Percentiles rank a stretch among this genome's conserved stretches.
Conservation (phyloP, 73 alveolate genomes). For the Diophrys sp. region DNA sequence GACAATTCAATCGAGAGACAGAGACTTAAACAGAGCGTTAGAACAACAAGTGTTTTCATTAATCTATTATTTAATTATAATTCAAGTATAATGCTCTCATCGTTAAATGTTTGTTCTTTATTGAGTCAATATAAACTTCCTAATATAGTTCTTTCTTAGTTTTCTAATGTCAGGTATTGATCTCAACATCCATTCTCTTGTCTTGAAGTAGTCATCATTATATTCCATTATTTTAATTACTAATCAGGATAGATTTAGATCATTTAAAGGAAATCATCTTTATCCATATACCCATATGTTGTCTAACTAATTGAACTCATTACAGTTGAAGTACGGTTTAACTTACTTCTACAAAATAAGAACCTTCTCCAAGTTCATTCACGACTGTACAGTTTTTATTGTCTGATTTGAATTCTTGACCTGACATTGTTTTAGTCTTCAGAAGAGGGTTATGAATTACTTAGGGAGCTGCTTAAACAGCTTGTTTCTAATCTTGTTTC, state of each 20-base stretch:
- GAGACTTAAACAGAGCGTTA: too few species aligned
- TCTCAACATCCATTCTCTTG: not conserved
- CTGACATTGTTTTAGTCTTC: not conserved
- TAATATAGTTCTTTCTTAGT: not conserved
- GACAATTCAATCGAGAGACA: too few species aligned
- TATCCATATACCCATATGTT: slow-evolving; percentile 34
- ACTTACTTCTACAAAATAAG: slow-evolving; percentile 24
- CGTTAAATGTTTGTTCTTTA: not conserved
- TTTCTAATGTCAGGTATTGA: not conserved
- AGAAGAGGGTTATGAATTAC: not conserved
- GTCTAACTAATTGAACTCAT: slow-evolving; percentile 28
- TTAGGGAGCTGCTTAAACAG: not conserved
- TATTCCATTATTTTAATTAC: slow-evolving; percentile 23
- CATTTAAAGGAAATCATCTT: slow-evolving; percentile 20
- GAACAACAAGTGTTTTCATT: too few species aligned
- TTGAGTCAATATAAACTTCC: not conserved
- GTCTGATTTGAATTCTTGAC: not conserved
- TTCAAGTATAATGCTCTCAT: not conserved
- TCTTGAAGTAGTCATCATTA: slow-evolving; percentile 35
- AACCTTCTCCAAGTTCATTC: slow-evolving; percentile 21
- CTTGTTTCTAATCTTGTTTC: not conserved
- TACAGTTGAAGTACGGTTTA: slow-evolving; percentile 38
- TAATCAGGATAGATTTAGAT: slow-evolving; percentile 22
- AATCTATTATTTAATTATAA: too few species aligned
- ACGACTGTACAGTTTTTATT: not conserved